Base-by-base conservation (phyloP, 2,329 filamentous ascomycete species). In the Clonostachys rhizophaga region DNA sequence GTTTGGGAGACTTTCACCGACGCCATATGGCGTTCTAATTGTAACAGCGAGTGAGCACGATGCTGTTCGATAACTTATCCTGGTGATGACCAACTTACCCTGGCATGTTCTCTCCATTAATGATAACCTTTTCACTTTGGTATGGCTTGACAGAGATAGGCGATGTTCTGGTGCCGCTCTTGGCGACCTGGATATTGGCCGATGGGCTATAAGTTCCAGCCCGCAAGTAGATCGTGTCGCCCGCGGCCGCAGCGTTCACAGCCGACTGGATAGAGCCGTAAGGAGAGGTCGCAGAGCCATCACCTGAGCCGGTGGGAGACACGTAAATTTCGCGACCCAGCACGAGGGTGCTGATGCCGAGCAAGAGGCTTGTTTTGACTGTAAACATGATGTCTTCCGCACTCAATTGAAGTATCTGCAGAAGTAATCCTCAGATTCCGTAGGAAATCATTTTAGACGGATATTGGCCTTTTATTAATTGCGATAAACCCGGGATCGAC, bases 141-240 rank as follows among this genome's bases (percentile, higher is more conserved):
- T 72, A 74, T 0, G 70, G 57, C 8, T 61, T 56, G 30, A 74
- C 55, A 3, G 66, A 70, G 43, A 68, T 68, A 2, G 66, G 69
- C 1, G 61, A 54, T 11, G 12, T 51, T 54, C 8, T 60, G 54
- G 65, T 71, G n/a, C 70, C 70, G 48, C 63, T 64, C 52, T 69
- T 67, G 40, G 59, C 67, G 55, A 75, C 65, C 52, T 72, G 67
- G 46, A 74, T 71, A 55, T 74, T 74, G 34, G 62, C 65, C 8
- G 66, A 67, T 3, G 64, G 66, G 36, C 60, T 56, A 56, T 73
- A 74, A 16, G 59, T 69, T 50, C 71, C 69, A 10, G 70, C 71
- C 9, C 66, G 64, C 5, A 73, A 59, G 43, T 64, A 64, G 44
- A 73, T 71, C 20, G 59, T 69, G 50, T 71, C 69, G 13, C 71